Conservation (phyloP, 441 rosid species). For the Populus hybrid region DNA sequence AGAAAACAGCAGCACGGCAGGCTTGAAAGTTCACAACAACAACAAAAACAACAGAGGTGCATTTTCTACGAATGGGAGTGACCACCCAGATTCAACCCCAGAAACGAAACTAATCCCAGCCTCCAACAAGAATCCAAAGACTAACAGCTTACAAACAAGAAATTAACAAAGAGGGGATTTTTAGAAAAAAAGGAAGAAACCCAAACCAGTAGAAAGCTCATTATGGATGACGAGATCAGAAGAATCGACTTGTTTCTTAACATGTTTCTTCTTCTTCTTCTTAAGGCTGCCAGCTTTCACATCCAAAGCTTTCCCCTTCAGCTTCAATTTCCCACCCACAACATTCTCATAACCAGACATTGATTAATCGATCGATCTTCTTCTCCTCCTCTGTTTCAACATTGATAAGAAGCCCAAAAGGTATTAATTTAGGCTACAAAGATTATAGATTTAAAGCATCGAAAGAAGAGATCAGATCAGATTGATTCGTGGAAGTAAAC, state of each 20-base stretch:
- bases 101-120: background rate
- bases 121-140: background rate
- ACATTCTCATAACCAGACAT: slow-evolving; percentile 81
- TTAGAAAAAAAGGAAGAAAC: no score
- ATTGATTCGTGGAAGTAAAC: no score
- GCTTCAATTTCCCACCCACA: slow-evolving; percentile 83
- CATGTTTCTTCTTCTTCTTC: slow-evolving; percentile 70
- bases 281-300: slow-evolving; percentile 82
- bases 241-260: slow-evolving; percentile 33
- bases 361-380: background rate
- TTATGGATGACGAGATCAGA: slow-evolving; percentile 32
- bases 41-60: background rate
- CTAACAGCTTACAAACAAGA: no score
- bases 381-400: background rate
- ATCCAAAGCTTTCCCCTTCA: slow-evolving; percentile 89
- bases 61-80: background rate
- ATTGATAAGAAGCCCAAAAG: background rate
- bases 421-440: no score
- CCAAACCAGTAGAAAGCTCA: slow-evolving; percentile 26
- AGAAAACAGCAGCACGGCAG: no score
- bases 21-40: no score
- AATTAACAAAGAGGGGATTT: background rate
- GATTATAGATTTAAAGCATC: no score
- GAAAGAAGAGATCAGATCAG: no score
- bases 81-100: background rate